phyloP scores from a whole-genome alignment of 2,329 filamentous ascomycete genomes.

The Nemania diffusa region DNA sequence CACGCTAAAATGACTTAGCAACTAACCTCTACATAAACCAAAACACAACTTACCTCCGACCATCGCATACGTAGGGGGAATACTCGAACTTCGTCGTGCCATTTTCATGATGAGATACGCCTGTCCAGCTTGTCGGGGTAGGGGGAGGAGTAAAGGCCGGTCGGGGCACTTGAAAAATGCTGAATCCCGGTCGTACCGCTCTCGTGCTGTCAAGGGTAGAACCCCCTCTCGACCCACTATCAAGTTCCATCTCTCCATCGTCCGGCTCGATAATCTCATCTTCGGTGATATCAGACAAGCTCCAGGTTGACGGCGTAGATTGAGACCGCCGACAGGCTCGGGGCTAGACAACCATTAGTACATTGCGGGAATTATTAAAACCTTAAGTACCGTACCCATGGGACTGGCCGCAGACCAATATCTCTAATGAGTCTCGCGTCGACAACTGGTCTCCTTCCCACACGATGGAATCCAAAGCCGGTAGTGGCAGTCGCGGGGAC shows the following conservation, averaged over 20 bases:
- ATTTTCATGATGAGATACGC: slow-evolving; percentile 9
- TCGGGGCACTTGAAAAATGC: slow-evolving; percentile 21
- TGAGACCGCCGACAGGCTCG: background rate
- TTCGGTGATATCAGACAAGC: slow-evolving; percentile 26
- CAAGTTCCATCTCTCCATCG: slow-evolving; percentile 21
- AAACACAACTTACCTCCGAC: slow-evolving; percentile 33
- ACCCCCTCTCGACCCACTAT: slow-evolving; percentile 4
- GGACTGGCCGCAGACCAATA: slow-evolving; percentile 54
- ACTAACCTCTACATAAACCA: background rate
- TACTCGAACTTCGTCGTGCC: slow-evolving; percentile 33
- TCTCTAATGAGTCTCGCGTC: slow-evolving; percentile 53
- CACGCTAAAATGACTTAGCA: slow-evolving; percentile 24
- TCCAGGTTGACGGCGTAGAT: slow-evolving; percentile 24
- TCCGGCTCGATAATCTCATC: slow-evolving; percentile 22
- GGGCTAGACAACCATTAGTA: slow-evolving; percentile 33
- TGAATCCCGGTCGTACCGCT: slow-evolving; percentile 16
- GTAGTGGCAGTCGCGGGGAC: slow-evolving; percentile 60
- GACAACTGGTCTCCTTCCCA: slow-evolving; percentile 56
- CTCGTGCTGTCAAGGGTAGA: slow-evolving; percentile 15
- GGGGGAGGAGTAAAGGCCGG: slow-evolving; percentile 43
- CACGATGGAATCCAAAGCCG: slow-evolving; percentile 63
- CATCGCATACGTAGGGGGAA: slow-evolving; percentile 30
- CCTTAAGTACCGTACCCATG: slow-evolving; percentile 48
- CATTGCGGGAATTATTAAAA: slow-evolving; percentile 14
- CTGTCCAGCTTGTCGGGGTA: slow-evolving; percentile 33